Conservation (phyloP, 1,284 basidiomycete genomes). For the Fomitopsis palustris region DNA sequence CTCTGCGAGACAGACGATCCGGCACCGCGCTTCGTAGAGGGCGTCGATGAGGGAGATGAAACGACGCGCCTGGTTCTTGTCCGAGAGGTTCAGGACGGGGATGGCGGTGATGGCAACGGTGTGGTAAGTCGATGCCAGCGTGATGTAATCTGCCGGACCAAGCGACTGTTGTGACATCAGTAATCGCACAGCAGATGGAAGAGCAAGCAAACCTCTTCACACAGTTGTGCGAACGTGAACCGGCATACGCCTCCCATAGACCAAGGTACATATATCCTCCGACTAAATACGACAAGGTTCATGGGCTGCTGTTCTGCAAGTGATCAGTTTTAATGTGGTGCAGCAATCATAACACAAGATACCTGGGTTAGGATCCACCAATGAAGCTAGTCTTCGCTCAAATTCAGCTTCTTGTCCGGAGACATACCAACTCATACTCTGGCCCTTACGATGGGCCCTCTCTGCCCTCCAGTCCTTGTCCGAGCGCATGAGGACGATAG, state of each 20-base stretch:
- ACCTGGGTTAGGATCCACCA: neutral
- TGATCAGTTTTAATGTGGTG: neutral
- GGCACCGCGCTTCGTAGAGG: conserved; percentile 48
- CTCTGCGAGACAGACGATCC: conserved; percentile 44
- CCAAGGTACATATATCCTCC: conserved; percentile 47
- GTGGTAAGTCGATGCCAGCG: conserved; percentile 54
- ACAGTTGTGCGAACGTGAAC: conserved; percentile 62
- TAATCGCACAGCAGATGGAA: neutral
- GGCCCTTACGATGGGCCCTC: conserved; percentile 9
- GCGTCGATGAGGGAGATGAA: conserved; percentile 75
- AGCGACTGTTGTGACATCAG: conserved; percentile 37
- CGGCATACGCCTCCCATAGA: conserved; percentile 39
- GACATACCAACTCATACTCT: conserved; percentile 32
- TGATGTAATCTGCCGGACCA: conserved; percentile 70
- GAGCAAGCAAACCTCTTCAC: conserved; percentile 42
- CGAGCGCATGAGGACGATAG: conserved; percentile 51
- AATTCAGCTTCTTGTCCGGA: conserved; percentile 25
- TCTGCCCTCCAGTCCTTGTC: conserved; percentile 40
- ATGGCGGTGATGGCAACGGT: conserved; percentile 59
- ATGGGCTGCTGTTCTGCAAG: conserved; percentile 9
- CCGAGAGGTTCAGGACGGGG: conserved; percentile 51
- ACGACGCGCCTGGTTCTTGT: conserved; percentile 68
- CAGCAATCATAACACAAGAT: neutral
- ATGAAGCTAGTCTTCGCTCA: conserved; percentile 12
- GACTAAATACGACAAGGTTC: conserved; percentile 37